Percentiles rank a stretch among this genome's conserved stretches.
Evolutionary conservation across 306 rosid species (phyloP).

Genomic region (Aeschynomene evenia): DNA sequence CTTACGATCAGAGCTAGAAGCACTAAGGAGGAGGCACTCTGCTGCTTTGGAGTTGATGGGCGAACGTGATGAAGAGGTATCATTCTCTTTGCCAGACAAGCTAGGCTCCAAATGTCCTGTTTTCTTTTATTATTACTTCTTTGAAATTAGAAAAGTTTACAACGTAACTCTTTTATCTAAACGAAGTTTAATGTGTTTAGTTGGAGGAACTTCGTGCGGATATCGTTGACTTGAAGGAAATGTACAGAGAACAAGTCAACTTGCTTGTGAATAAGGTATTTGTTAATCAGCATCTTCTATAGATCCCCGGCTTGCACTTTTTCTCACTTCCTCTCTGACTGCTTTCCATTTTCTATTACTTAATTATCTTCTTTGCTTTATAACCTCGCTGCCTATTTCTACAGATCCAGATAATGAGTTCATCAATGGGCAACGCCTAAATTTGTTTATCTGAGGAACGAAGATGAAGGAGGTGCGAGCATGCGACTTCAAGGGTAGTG

Average conservation of each 20-base stretch:
- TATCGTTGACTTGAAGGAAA: slow-evolving; percentile 96
- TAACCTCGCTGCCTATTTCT: slow-evolving; percentile 14
- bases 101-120: not conserved
- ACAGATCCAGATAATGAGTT: slow-evolving; percentile 47
- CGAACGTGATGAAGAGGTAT: slow-evolving; percentile 98
- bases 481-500: slow-evolving; percentile 19
- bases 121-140: slow-evolving; percentile 4
- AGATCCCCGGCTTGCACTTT: not conserved
- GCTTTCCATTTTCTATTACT: not conserved
- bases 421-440: slow-evolving; percentile 30
- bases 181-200: slow-evolving; percentile 49
- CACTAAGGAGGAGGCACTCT: slow-evolving; percentile 93
- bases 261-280: slow-evolving; percentile 92
- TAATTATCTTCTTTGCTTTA: not conserved
- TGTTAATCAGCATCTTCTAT: not conserved
- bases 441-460: slow-evolving; percentile 3
- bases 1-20: slow-evolving; percentile 86
- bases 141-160: slow-evolving; percentile 12
- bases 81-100: slow-evolving; percentile 13
- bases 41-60: slow-evolving; percentile 99
- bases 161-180: slow-evolving; percentile 32
- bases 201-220: slow-evolving; percentile 99
- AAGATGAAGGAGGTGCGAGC: not conserved
- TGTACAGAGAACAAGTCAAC: slow-evolving; percentile 99
- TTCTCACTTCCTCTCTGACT: not conserved